Evolutionary conservation across 1,139 yeast species (phyloP).

Genomic region (Saccharomyces hybrid): DNA sequence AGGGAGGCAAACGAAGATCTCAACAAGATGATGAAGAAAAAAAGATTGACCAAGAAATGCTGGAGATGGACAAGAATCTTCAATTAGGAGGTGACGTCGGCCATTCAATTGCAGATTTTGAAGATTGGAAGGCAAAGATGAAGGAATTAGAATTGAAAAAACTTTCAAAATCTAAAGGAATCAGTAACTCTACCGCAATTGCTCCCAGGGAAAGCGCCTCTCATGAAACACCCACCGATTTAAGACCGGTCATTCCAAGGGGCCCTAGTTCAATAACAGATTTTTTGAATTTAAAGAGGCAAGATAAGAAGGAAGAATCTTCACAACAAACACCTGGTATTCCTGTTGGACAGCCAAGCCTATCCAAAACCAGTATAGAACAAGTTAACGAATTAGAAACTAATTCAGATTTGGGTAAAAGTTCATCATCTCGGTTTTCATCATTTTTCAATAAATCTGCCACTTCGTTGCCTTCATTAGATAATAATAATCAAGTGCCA

Average conservation of each 20-base stretch:
- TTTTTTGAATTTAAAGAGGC: slow-evolving; percentile 21
- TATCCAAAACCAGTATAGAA: not conserved
- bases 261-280: slow-evolving; percentile 27
- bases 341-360: not conserved
- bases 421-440: slow-evolving; percentile 29
- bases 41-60: slow-evolving; percentile 13
- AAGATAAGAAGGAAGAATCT: not conserved
- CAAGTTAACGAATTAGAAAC: not conserved
- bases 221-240: slow-evolving; percentile 51
- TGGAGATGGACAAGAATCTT: slow-evolving; percentile 11
- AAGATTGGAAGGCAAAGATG: slow-evolving; percentile 61
- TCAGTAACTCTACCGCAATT: not conserved
- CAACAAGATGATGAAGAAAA: slow-evolving; percentile 3
- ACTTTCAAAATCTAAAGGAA: slow-evolving; percentile 46
- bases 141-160: slow-evolving; percentile 47
- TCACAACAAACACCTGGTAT: slow-evolving; percentile 7
- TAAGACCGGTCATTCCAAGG: slow-evolving; percentile 38
- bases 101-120: slow-evolving; percentile 64
- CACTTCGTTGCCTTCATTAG: slow-evolving; percentile 8
- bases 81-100: slow-evolving; percentile 30
- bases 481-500: slow-evolving; percentile 5
- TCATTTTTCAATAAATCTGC: slow-evolving; percentile 26
- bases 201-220: not conserved
- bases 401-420: slow-evolving; percentile 7
- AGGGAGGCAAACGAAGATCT: slow-evolving; percentile 1